These are phyloP conservation scores for Fomitopsis schrenkii DNA, from an alignment of 1,284 basidiomycete species.

Conservation along the genomic window DNA sequence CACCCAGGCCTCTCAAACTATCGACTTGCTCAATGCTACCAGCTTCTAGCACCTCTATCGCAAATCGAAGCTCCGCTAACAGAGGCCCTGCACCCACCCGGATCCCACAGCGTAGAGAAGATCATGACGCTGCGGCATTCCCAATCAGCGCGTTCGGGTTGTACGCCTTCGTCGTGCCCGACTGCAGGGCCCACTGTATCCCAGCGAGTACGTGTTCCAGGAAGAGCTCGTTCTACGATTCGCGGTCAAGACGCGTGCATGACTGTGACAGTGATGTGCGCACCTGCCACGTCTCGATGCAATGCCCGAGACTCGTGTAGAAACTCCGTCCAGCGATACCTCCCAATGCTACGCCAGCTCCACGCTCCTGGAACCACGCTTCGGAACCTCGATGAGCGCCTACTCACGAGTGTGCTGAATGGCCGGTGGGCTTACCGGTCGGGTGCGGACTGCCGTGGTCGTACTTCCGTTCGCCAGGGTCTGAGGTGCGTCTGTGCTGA, in stretches of 20 bases:
- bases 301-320: slow-evolving; percentile 77
- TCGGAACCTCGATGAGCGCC: background rate
- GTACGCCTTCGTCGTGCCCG: slow-evolving; percentile 54
- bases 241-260: slow-evolving; percentile 10
- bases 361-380: slow-evolving; percentile 80
- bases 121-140: background rate
- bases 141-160: slow-evolving; percentile 35
- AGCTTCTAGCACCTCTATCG: no score
- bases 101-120: no score
- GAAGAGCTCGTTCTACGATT: slow-evolving; percentile 52
- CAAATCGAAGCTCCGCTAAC: no score
- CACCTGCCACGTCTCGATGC: slow-evolving; percentile 67
- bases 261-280: slow-evolving; percentile 11
- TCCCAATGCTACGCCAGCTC: slow-evolving; percentile 47
- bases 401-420: background rate
- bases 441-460: slow-evolving; percentile 66
- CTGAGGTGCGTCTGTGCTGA: slow-evolving; percentile 25
- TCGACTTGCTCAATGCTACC: no score
- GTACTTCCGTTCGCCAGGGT: slow-evolving; percentile 43
- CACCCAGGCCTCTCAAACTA: no score
- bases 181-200: slow-evolving; percentile 65
- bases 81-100: no score
- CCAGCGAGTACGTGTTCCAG: slow-evolving; percentile 71
- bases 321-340: slow-evolving; percentile 68
- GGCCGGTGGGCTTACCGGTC: slow-evolving; percentile 34